These are phyloP conservation scores for Trametes meyenii DNA, from an alignment of 768 basidiomycete genomes.

Conservation along the genomic window DNA sequence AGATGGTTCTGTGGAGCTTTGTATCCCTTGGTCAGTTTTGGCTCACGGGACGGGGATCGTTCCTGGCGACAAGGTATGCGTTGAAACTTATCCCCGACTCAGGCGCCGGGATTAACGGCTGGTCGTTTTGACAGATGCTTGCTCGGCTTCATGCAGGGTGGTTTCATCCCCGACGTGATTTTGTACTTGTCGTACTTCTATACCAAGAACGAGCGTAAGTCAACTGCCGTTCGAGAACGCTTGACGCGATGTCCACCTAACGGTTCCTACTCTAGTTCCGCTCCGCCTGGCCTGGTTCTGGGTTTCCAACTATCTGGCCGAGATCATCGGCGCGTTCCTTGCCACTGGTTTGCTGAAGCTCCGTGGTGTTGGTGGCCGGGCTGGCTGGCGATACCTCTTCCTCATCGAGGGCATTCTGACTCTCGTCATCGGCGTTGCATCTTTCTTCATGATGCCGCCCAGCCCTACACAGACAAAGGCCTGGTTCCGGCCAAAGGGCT, in stretches of 20 bases:
- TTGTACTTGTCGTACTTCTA: constrained; percentile 70
- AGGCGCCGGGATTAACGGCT: neutral
- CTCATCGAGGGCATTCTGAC: constrained; percentile 57
- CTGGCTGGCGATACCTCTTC: constrained; percentile 64
- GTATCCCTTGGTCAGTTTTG: constrained; percentile 62
- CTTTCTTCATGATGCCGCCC: constrained; percentile 62
- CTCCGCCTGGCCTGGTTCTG: constrained; percentile 74
- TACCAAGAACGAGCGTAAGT: constrained; percentile 56
- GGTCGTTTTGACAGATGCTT: constrained; percentile 42
- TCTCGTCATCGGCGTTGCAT: constrained; percentile 49
- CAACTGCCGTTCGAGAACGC: neutral
- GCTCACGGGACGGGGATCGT: constrained; percentile 53
- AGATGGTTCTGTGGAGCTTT: constrained; percentile 61
- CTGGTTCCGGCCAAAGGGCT: constrained; percentile 62
- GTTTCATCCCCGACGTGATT: constrained; percentile 66
- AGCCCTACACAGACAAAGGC: constrained; percentile 66
- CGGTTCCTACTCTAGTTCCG: constrained; percentile 43
- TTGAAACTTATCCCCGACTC: neutral
- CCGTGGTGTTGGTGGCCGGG: constrained; percentile 53
- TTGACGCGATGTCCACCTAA: neutral
- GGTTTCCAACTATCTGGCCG: constrained; percentile 57
- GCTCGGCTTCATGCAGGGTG: constrained; percentile 64
- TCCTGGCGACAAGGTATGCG: constrained; percentile 53
- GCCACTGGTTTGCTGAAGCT: constrained; percentile 63
- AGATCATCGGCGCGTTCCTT: constrained; percentile 62